Percentiles rank a stretch among this genome's conserved stretches.
Conservation (phyloP, 1,284 basidiomycete species). For the Flammula alnicola region DNA sequence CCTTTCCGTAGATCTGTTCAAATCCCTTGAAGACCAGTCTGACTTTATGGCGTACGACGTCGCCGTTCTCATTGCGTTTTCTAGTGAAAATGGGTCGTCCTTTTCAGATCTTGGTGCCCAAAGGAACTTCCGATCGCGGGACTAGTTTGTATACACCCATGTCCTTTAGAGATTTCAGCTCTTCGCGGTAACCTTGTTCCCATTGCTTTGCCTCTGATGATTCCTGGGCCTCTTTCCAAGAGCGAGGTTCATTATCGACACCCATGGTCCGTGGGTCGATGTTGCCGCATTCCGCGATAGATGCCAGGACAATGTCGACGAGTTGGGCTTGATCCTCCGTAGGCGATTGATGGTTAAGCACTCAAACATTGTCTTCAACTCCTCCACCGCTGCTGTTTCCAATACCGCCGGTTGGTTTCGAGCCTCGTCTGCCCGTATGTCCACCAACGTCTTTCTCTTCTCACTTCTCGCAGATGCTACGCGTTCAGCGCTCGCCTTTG, state of each 20-base stretch:
- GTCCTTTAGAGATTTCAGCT: constrained; percentile 26
- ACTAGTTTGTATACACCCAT: constrained; percentile 36
- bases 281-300: constrained; percentile 10
- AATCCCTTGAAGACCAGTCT: constrained; percentile 44
- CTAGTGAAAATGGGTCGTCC: constrained; percentile 33
- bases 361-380: too few relatives aligned
- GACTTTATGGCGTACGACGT: constrained; percentile 39
- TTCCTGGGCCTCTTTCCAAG: constrained; percentile 28
- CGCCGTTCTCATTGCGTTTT: constrained; percentile 34
- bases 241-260: constrained; percentile 26
- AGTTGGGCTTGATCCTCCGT: neutral
- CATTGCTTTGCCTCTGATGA: constrained; percentile 28
- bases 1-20: constrained; percentile 41
- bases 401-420: too few relatives aligned
- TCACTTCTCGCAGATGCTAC: too few relatives aligned
- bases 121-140: constrained; percentile 26
- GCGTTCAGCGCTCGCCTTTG: too few relatives aligned
- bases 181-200: constrained; percentile 26
- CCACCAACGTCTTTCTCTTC: too few relatives aligned
- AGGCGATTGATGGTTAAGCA: too few relatives aligned
- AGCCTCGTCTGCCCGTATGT: too few relatives aligned
- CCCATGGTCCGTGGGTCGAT: constrained; percentile 13
- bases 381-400: too few relatives aligned
- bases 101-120: constrained; percentile 27
- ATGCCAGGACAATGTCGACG: constrained; percentile 7